Percentiles rank a stretch among this genome's conserved stretches.
Evolutionary conservation across 768 basidiomycete genomes (phyloP).

Genomic region (Auriscalpium orientale): DNA sequence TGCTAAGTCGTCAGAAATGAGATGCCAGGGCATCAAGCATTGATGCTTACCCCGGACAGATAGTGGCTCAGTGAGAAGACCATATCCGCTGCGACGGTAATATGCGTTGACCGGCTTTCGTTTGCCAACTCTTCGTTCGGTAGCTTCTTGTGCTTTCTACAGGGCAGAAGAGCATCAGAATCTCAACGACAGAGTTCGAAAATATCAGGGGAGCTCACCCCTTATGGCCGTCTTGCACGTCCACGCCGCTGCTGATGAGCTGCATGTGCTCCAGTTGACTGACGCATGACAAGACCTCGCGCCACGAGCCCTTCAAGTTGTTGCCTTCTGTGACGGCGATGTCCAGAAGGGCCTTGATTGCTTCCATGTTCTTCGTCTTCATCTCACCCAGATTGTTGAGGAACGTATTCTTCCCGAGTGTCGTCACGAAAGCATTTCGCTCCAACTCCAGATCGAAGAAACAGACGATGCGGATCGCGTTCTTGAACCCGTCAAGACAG

Average conservation of each 20-base stretch:
- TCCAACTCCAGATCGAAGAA: constrained; percentile 97
- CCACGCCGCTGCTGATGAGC: constrained; percentile 85
- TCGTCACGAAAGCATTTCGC: constrained; percentile 98
- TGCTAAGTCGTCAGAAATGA: constrained; percentile 23
- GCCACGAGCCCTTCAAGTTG: constrained; percentile 92
- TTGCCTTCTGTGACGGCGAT: constrained; percentile 97
- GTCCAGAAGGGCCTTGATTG: constrained; percentile 91
- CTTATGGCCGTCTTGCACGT: constrained; percentile 75
- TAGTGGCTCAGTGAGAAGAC: constrained; percentile 96
- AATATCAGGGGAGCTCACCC: constrained; percentile 44
- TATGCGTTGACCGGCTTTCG: constrained; percentile 94
- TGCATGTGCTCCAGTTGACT: constrained; percentile 99
- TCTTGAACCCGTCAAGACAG: constrained; percentile 93
- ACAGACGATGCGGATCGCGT: constrained; percentile 93
- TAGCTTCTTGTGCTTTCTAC: constrained; percentile 40
- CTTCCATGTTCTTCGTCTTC: constrained; percentile 99
- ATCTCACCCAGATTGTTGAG: constrained; percentile 97
- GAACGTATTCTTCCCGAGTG: constrained; percentile 94
- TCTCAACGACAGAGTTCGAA: not conserved
- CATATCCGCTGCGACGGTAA: constrained; percentile 98
- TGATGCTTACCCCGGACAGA: constrained; percentile 77
- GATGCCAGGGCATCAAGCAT: not conserved
- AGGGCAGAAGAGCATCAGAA: constrained; percentile 6
- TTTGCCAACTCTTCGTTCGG: constrained; percentile 92
- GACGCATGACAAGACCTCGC: constrained; percentile 92